Percentiles rank a stretch among this genome's conserved stretches.
Evolutionary conservation across 1,139 yeast genomes (phyloP).

Genomic region (Petasospora rhodanensis): DNA sequence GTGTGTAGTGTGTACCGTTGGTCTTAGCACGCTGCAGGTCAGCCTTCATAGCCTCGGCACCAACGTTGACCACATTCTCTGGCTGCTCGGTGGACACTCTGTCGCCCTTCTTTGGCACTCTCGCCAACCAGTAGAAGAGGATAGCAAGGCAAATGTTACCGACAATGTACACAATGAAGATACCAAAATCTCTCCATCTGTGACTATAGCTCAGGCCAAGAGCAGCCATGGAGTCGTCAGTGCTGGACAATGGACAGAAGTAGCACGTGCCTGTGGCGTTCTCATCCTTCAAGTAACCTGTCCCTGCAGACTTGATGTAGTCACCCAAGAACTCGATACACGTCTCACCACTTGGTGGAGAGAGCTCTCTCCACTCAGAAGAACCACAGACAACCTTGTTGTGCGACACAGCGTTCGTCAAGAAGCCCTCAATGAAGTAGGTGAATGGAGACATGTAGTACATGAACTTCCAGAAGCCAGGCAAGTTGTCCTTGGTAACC

Average conservation of each 20-base stretch:
- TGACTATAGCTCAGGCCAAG: constrained; percentile 41
- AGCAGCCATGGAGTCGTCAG: constrained; percentile 45
- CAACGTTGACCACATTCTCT: constrained; percentile 9
- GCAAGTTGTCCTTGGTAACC: constrained; percentile 54
- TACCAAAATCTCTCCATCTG: constrained; percentile 70
- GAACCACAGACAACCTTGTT: constrained; percentile 5
- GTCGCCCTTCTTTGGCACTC: constrained; percentile 54
- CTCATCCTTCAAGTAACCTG: constrained; percentile 48
- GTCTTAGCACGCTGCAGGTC: neutral
- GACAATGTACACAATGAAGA: constrained; percentile 34
- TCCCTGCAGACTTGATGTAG: constrained; percentile 43
- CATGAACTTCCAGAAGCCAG: constrained; percentile 60
- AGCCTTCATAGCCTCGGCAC: constrained; percentile 6
- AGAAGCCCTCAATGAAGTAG: constrained; percentile 47
- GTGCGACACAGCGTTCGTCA: constrained; percentile 35
- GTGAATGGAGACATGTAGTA: constrained; percentile 65
- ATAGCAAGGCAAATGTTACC: constrained; percentile 51
- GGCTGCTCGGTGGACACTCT: constrained; percentile 23
- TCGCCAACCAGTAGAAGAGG: constrained; percentile 65
- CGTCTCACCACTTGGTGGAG: constrained; percentile 47
- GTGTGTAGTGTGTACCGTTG: no score
- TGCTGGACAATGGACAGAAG: constrained; percentile 45
- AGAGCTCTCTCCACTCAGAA: constrained; percentile 42
- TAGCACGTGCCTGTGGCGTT: constrained; percentile 43
- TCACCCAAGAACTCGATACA: constrained; percentile 49